Percentiles rank a stretch among this genome's conserved stretches.
phyloP scores from a whole-genome alignment of 2,329 filamentous ascomycete species.

The Cladosporium oxysporum region DNA sequence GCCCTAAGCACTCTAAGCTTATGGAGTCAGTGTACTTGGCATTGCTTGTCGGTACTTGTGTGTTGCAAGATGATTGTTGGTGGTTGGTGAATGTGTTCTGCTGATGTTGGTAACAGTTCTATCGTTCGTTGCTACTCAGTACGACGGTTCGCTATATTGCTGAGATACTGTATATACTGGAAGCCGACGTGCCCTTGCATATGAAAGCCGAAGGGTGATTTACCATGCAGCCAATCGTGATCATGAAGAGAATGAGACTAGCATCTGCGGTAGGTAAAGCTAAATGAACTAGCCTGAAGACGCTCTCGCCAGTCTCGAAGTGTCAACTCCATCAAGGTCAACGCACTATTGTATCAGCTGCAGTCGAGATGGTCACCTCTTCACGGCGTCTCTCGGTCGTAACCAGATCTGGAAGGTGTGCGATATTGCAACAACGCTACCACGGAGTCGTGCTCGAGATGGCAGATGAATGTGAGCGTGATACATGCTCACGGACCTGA shows the following conservation, averaged over 20 bases:
- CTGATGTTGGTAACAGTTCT: background rate
- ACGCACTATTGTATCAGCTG: slow-evolving; percentile 3
- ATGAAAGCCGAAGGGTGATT: background rate
- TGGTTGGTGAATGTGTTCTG: background rate
- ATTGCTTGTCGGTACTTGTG: background rate
- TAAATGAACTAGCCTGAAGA: background rate
- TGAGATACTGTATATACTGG: background rate
- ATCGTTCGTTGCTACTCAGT: background rate
- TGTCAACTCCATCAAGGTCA: background rate
- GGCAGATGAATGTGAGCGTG: background rate
- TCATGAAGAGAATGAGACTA: background rate
- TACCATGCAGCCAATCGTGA: background rate
- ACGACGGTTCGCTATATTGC: background rate
- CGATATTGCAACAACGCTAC: slow-evolving; percentile 11
- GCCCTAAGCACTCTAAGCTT: slow-evolving; percentile 1
- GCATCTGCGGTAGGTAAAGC: background rate
- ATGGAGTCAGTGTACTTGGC: background rate
- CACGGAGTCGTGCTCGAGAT: background rate
- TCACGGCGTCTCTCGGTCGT: background rate
- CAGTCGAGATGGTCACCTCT: background rate
- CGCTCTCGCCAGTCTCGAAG: slow-evolving; percentile 1
- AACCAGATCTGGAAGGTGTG: slow-evolving; percentile 12
- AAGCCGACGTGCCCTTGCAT: background rate
- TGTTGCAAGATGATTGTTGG: too few relatives aligned
- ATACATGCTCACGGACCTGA: background rate